A percentile compares a stretch with the other conserved stretches of the same genome.
Evolutionary conservation across 2,329 filamentous ascomycete genomes (phyloP).

Genomic region (Hirsutella minnesotensis): DNA sequence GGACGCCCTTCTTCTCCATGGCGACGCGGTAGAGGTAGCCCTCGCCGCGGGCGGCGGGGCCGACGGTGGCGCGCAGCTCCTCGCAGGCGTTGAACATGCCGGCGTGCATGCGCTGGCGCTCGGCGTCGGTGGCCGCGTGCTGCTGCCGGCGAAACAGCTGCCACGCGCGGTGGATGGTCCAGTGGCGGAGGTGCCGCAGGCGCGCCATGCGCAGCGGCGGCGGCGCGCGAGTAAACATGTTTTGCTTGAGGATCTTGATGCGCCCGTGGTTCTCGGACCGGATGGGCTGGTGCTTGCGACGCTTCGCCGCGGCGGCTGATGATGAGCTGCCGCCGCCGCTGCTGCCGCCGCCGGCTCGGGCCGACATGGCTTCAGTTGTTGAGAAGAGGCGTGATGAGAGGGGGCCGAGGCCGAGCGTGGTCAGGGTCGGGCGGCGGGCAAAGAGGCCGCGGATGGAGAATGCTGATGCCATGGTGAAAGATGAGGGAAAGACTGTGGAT

Average conservation of each 20-base stretch:
- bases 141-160: conserved; percentile 63
- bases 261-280: conserved; percentile 28
- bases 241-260: conserved; percentile 31
- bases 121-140: conserved; percentile 50
- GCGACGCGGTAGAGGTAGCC: conserved; percentile 76
- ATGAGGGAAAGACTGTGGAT: too few relatives aligned
- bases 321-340: conserved; percentile 3
- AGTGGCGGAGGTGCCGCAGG: conserved; percentile 80
- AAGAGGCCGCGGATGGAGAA: conserved; percentile 19
- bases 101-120: conserved; percentile 69
- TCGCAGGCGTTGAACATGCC: conserved; percentile 80
- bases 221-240: conserved; percentile 39
- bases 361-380: too few relatives aligned
- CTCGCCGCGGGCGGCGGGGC: conserved; percentile 43
- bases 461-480: conserved; percentile 14
- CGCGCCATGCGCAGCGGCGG: conserved; percentile 79
- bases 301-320: conserved; percentile 14
- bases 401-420: conserved; percentile 1
- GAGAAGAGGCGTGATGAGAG: conserved; percentile 15
- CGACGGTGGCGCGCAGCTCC: conserved; percentile 54
- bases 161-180: conserved; percentile 98
- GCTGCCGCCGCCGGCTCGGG: not conserved
- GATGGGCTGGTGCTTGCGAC: conserved; percentile 10
- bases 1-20: conserved; percentile 84
- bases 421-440: conserved; percentile 9